phyloP scores from a whole-genome alignment of 345 rosid genomes.

The Syzygium aqueum region DNA sequence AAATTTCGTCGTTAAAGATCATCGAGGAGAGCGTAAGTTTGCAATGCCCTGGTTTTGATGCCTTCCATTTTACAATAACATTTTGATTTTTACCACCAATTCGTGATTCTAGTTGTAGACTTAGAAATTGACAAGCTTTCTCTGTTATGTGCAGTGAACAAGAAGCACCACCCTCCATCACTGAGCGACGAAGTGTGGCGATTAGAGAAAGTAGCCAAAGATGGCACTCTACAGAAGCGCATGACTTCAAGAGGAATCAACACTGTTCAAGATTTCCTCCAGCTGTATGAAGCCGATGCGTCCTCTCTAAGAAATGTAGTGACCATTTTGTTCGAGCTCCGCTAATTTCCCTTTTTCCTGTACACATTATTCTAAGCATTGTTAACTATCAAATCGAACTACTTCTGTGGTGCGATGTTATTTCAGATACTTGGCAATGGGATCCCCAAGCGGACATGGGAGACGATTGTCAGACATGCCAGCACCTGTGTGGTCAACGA shows the following conservation, averaged over 20 bases:
- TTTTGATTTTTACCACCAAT: background rate
- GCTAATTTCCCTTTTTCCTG: background rate
- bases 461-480: constrained; percentile 52
- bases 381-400: background rate
- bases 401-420: background rate
- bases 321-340: background rate
- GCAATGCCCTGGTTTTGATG: background rate
- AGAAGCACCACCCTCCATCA: constrained; percentile 32
- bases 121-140: background rate
- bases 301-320: constrained; percentile 32
- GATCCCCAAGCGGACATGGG: constrained; percentile 42
- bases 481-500: constrained; percentile 40
- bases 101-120: background rate
- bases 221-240: constrained; percentile 15
- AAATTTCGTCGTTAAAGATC: constrained; percentile 24
- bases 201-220: constrained; percentile 29
- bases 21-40: constrained; percentile 27
- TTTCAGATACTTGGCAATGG: constrained; percentile 36
- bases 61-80: background rate
- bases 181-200: constrained; percentile 29
- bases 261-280: constrained; percentile 20
- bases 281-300: background rate
- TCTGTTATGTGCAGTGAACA: constrained; percentile 10
- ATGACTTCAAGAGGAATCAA: constrained; percentile 5
- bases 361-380: background rate